Evolutionary conservation across 129 eudicot species (phyloP).

Genomic region (Centaurea solstitialis): DNA sequence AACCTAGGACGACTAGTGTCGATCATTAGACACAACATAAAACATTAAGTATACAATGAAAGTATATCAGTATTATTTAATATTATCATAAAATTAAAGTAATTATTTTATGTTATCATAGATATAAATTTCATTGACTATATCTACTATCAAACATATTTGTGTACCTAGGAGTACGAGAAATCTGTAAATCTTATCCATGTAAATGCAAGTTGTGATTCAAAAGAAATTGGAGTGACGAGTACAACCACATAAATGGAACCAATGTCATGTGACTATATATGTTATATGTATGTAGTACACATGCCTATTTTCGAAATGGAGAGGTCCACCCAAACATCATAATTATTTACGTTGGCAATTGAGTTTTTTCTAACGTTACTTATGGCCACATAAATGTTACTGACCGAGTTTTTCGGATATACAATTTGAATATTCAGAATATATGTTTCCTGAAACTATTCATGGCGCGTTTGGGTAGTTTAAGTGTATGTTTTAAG

Average conservation of each 20-base stretch:
- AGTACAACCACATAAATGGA: neutral
- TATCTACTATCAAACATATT: neutral
- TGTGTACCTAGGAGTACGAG: constrained; percentile 29
- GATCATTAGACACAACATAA: neutral
- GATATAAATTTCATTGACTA: too few species aligned
- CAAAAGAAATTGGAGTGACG: neutral
- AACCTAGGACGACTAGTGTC: neutral
- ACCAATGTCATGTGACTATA: constrained; percentile 19
- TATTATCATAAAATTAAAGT: too few species aligned
- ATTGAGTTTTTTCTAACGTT: neutral
- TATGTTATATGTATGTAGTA: neutral
- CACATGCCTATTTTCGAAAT: neutral
- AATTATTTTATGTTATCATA: too few species aligned
- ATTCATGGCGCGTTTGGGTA: too few species aligned
- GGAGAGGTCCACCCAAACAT: neutral
- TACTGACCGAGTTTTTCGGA: neutral
- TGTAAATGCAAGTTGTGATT: neutral
- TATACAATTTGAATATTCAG: neutral
- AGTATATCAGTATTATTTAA: too few species aligned
- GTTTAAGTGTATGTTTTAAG: too few species aligned
- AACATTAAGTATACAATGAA: neutral
- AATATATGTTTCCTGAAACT: neutral
- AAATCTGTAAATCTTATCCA: constrained; percentile 28
- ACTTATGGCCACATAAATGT: neutral
- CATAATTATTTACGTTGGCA: neutral